A percentile compares a stretch with the other conserved stretches of the same genome.
These are phyloP conservation scores for Lachnellula subtilissima DNA, from an alignment of 2,329 filamentous ascomycete species.

Conservation along the genomic window DNA sequence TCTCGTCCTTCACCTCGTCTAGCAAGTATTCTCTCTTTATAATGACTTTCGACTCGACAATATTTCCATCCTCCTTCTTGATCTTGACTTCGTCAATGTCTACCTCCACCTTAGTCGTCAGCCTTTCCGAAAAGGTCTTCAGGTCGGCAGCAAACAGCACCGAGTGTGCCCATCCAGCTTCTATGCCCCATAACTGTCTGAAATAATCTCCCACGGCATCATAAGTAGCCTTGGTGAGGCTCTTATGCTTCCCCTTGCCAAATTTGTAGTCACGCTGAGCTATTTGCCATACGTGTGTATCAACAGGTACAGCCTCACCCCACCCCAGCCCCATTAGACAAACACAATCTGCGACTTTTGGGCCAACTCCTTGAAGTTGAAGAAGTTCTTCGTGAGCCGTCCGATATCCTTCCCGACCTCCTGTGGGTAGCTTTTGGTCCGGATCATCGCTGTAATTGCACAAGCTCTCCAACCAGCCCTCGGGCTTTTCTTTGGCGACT, in stretches of 20 bases:
- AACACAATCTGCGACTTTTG: constrained; percentile 95
- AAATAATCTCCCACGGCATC: constrained; percentile 89
- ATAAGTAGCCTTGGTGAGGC: constrained; percentile 83
- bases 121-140: constrained; percentile 69
- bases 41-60: constrained; percentile 17
- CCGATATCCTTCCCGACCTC: constrained; percentile 58
- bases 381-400: constrained; percentile 77
- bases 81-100: constrained; percentile 39
- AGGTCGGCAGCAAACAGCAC: constrained; percentile 94
- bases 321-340: constrained; percentile 95
- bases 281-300: constrained; percentile 99
- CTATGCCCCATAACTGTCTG: constrained; percentile 79
- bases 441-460: constrained; percentile 71
- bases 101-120: constrained; percentile 42
- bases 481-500: constrained; percentile 60
- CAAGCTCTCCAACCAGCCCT: constrained; percentile 71
- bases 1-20: constrained; percentile 18
- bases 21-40: constrained; percentile 22
- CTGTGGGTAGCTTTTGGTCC: constrained; percentile 43
- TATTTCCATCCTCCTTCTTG: constrained; percentile 27
- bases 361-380: constrained; percentile 79
- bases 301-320: constrained; percentile 91
- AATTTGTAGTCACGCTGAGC: constrained; percentile 95
- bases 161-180: constrained; percentile 96
- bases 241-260: constrained; percentile 74